Conservation (phyloP, 805 yeast genomes). For the Candida maris region DNA sequence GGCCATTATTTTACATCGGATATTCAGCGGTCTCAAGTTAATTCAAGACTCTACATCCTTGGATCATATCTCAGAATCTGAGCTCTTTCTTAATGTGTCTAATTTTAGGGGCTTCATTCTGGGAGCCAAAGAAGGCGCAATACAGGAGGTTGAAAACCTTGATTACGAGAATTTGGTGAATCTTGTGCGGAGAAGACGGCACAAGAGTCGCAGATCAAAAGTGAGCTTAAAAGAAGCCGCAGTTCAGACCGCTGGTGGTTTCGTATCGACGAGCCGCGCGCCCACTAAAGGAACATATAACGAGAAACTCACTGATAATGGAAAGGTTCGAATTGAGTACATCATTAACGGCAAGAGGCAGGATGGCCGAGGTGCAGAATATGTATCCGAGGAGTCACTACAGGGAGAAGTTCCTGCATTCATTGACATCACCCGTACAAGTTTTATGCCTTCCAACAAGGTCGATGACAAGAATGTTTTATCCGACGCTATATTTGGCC, state of each 20-base stretch:
- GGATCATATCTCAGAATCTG: conserved; percentile 32
- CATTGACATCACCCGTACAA: conserved; percentile 39
- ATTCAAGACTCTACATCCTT: conserved; percentile 73
- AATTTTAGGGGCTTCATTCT: conserved; percentile 33
- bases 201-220: background rate
- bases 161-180: conserved; percentile 23
- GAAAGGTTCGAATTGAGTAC: conserved; percentile 46
- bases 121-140: conserved; percentile 25
- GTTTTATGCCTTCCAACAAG: conserved; percentile 39
- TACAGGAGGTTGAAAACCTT: conserved; percentile 24
- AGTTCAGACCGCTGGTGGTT: background rate
- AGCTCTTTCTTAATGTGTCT: conserved; percentile 33
- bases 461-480: conserved; percentile 57
- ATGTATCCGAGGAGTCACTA: conserved; percentile 3
- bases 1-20: conserved; percentile 73
- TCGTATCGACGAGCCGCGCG: conserved; percentile 1
- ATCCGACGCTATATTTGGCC: conserved; percentile 77
- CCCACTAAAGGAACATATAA: conserved; percentile 34
- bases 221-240: conserved; percentile 11
- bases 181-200: conserved; percentile 19
- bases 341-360: conserved; percentile 32
- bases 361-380: conserved; percentile 4
- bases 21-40: conserved; percentile 68
- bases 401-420: conserved; percentile 35
- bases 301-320: conserved; percentile 42